Base-by-base conservation (phyloP, 1,284 basidiomycete genomes). In the Trametes versicolor region DNA sequence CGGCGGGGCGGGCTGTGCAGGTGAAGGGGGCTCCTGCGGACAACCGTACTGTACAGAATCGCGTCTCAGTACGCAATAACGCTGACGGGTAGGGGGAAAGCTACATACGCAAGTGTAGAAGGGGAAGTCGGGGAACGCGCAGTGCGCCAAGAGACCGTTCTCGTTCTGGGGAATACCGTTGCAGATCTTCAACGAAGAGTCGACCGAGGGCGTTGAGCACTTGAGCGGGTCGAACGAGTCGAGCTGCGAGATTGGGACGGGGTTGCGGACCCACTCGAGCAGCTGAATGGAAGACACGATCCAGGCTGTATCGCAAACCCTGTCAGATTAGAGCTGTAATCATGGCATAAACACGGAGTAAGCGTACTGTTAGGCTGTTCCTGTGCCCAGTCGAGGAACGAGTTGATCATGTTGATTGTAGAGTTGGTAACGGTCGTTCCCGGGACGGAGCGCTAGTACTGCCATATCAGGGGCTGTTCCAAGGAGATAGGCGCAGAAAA, bases 371-470 rank as follows among this genome's bases (percentile, higher is more conserved):
- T 85, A 63, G 85, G 85, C 73, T 90, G 88, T 64, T 84, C 71
- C 74, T 93, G 92, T 19, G 89, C 92, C 92, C 93, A 95, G 77
- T 94, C 92, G 48, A 94, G 81, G 82, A 93, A 94, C 19, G 81
- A 71, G 74, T 94, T 94, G 75, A 94, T 86, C 91, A 93, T 92
- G 48, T 81, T 75, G 71, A 92, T 88, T 10, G 85, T 89, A 2
- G 81, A 80, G 55, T 81, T 82, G 19, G 80, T 77, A 2, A 81
- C 77, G 13, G 77, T 76, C 36, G 87, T 82, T 57, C 88, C 88
- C 45, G 90, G 89, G 48, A 68, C 59, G 21, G 63, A 48, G 25
- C 27, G 61, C 64, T 56, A 61, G 12, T 23, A 34, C 27, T 19
- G 49, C 7, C 49, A 49, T 25, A 34, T 41, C 23, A 58, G 48